These are phyloP conservation scores for Solanum infundibuliforme DNA, from an alignment of 257 asterid species.

Conservation along the genomic window DNA sequence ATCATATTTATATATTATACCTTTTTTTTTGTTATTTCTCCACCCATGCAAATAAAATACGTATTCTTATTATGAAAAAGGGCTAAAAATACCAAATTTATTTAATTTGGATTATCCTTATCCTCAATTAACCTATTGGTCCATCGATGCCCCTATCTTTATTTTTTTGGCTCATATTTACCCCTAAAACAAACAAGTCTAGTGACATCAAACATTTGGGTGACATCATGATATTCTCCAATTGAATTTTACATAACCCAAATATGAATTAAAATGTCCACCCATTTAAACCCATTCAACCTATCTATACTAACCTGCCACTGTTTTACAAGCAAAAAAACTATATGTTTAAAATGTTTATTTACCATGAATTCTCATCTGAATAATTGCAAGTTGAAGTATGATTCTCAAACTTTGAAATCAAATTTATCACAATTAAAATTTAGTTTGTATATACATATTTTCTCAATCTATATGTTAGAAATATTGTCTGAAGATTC, in stretches of 20 bases:
- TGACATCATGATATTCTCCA: background rate
- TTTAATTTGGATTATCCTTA: background rate
- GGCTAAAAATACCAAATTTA: background rate
- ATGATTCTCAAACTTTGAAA: background rate
- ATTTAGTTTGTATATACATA: background rate
- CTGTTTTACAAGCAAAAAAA: too few relatives aligned
- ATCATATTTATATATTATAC: too few relatives aligned
- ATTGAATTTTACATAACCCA: background rate
- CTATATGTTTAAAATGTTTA: background rate
- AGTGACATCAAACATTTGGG: background rate
- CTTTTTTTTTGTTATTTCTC: background rate
- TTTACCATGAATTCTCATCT: background rate
- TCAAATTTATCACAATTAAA: background rate
- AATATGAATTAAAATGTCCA: too few relatives aligned
- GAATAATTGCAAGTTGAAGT: background rate
- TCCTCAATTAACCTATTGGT: background rate
- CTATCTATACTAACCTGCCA: too few relatives aligned
- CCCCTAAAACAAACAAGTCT: background rate
- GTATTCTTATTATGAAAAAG: background rate
- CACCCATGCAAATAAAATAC: background rate
- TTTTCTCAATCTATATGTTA: background rate
- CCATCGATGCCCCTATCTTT: background rate
- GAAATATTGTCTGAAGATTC: background rate
- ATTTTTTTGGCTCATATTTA: background rate
- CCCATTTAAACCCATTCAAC: background rate